These are phyloP conservation scores for Isochrysis galbana DNA, from an alignment of 78 protist genomes.

Conservation along the genomic window DNA sequence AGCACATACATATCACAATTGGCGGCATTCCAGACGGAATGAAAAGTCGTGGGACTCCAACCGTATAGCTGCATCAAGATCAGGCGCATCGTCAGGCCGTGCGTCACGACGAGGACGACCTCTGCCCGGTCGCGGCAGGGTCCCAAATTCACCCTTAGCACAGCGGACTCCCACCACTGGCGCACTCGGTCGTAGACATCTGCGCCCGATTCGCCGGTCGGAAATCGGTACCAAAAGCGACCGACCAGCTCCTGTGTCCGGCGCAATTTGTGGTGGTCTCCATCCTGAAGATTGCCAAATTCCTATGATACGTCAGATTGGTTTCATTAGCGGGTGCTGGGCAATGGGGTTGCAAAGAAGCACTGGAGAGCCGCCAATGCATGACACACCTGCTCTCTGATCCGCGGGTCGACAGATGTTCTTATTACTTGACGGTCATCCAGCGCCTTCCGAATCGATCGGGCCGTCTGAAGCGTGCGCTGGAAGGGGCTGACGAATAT, in stretches of 20 bases:
- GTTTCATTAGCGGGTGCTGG: no score
- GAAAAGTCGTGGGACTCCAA: not conserved
- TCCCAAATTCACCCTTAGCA: not conserved
- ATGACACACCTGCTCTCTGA: slow-evolving; percentile 5
- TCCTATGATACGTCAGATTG: no score
- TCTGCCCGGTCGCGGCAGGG: not conserved
- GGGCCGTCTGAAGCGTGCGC: not conserved
- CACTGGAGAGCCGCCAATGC: no score
- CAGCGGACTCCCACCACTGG: not conserved
- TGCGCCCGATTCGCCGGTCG: not conserved
- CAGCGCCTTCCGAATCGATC: not conserved
- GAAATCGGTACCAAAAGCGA: slow-evolving; percentile 1
- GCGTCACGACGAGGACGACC: not conserved
- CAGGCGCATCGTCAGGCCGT: not conserved
- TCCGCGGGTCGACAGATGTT: not conserved
- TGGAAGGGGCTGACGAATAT: not conserved
- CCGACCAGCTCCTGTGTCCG: not conserved
- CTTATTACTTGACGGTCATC: not conserved
- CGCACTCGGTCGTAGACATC: not conserved
- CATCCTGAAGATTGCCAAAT: not conserved
- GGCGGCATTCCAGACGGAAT: not conserved
- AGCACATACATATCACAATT: not conserved
- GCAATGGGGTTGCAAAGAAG: no score
- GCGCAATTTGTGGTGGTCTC: not conserved
- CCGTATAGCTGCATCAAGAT: not conserved